Evolutionary conservation across 345 rosid genomes (phyloP), one percentile per base, ranked within the genome.

Genomic region (Eutrema japonicum): DNA sequence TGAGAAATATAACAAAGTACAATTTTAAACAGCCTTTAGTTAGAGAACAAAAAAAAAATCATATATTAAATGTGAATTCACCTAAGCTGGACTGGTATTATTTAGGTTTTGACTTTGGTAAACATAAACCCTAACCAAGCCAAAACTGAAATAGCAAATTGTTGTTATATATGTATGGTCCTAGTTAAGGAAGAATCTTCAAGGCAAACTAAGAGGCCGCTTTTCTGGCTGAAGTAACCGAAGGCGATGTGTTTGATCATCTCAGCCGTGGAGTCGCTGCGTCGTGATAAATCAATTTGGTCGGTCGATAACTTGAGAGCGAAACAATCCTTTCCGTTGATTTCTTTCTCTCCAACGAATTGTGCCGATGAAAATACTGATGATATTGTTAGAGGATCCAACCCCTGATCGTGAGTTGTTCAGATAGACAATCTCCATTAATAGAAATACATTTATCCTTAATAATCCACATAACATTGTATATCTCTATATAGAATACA

Each of bases 221-320:
- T 95, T 77, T 87, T 84, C 55, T 95, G 99, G 84, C 99, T 87
- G 83, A 95, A 95, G 85, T 92, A 92, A 46, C 99, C 97, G 8
- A 83, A 90, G 1, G 84, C 83, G 2, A 83, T 86, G 46, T 95
- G 99, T 81, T 92, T 95, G 83, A 95, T 95, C 89, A 86, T 92
- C 83, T 95, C 99, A 1, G 99, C 99, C 0, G 93, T 82, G 68
- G 82, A 85, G 62, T 95, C 99, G 22, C 97, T 87, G 32, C 99
- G 82, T 35, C 83, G 83, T 4, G 88, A 76, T 41, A 95, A 66
- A 74, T 92, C 97, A 0, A 66, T 64, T 83, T 89, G 96, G 57
- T 90, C 89, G 3, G 97, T 90, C 10, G 96, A 82, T 37, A 95
- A 46, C 71, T 88, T 95, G 63, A 95, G 82, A 1, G 92, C 88